A percentile compares a stretch with the other conserved stretches of the same genome.
These are phyloP conservation scores for Populus euphratica DNA, from an alignment of 345 rosid genomes.

Conservation along the genomic window DNA sequence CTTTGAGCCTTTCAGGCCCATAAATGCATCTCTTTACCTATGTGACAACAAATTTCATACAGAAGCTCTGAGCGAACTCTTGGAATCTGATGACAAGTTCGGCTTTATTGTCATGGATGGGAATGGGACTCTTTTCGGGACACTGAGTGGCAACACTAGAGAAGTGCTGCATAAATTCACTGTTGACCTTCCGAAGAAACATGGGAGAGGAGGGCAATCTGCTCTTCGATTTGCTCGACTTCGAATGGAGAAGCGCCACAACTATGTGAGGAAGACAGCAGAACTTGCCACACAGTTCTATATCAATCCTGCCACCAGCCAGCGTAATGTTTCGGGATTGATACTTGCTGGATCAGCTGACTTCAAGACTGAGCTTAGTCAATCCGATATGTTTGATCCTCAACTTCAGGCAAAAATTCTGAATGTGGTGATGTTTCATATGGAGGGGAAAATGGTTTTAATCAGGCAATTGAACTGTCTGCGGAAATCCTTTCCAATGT, in stretches of 20 bases:
- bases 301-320: conserved; percentile 85
- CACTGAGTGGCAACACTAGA: conserved; percentile 84
- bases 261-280: conserved; percentile 89
- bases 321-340: conserved; percentile 84
- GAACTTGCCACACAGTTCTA: conserved; percentile 91
- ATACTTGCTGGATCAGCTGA: conserved; percentile 96
- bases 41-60: conserved; percentile 90
- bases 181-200: conserved; percentile 89
- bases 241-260: conserved; percentile 89
- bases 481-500: conserved; percentile 85
- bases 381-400: conserved; percentile 97
- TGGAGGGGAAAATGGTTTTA: conserved; percentile 91
- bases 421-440: conserved; percentile 92
- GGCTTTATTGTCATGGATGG: conserved; percentile 96
- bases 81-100: conserved; percentile 89
- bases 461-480: conserved; percentile 90
- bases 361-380: conserved; percentile 90
- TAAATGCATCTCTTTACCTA: conserved; percentile 82
- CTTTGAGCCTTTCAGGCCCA: conserved; percentile 90
- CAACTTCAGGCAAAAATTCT: conserved; percentile 87
- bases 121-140: conserved; percentile 83
- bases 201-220: conserved; percentile 97
- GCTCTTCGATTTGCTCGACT: conserved; percentile 96
- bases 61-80: conserved; percentile 75
- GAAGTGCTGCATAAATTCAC: conserved; percentile 87